A percentile compares a stretch with the other conserved stretches of the same genome.
Conservation (phyloP, 139 green algal genomes). For the Volvox africanus region DNA sequence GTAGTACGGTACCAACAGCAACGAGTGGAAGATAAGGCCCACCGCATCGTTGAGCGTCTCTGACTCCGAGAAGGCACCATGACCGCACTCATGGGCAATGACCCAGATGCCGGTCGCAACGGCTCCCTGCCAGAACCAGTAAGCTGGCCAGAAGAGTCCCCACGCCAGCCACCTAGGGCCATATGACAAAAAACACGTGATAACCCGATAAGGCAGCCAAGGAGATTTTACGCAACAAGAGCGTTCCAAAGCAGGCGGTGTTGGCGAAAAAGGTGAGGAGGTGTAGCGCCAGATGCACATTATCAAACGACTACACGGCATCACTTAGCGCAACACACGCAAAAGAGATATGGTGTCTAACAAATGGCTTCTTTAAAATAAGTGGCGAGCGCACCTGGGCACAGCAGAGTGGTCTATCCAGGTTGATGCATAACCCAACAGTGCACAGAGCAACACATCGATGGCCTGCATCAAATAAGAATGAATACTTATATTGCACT, state of each 20-base stretch:
- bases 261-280: too few relatives aligned
- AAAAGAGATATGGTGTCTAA: too few relatives aligned
- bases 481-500: too few relatives aligned
- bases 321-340: too few relatives aligned
- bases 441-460: constrained; percentile 64
- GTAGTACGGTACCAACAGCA: constrained; percentile 91
- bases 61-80: constrained; percentile 80
- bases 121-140: constrained; percentile 83
- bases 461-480: not conserved
- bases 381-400: constrained; percentile 14
- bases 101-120: constrained; percentile 86
- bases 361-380: too few relatives aligned
- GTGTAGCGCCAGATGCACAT: too few relatives aligned
- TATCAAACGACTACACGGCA: too few relatives aligned
- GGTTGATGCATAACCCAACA: constrained; percentile 25
- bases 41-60: constrained; percentile 83
- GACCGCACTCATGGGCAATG: constrained; percentile 90
- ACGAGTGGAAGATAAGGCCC: constrained; percentile 84
- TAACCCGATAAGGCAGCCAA: too few relatives aligned
- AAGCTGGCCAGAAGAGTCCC: constrained; percentile 75
- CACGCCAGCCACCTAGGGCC: constrained; percentile 49
- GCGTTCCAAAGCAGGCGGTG: too few relatives aligned
- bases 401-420: constrained; percentile 33
- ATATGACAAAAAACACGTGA: too few relatives aligned
- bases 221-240: too few relatives aligned